Percentiles rank a stretch among this genome's conserved stretches.
phyloP scores from a whole-genome alignment of 2,329 filamentous ascomycete genomes.

The Monosporascus sp. region DNA sequence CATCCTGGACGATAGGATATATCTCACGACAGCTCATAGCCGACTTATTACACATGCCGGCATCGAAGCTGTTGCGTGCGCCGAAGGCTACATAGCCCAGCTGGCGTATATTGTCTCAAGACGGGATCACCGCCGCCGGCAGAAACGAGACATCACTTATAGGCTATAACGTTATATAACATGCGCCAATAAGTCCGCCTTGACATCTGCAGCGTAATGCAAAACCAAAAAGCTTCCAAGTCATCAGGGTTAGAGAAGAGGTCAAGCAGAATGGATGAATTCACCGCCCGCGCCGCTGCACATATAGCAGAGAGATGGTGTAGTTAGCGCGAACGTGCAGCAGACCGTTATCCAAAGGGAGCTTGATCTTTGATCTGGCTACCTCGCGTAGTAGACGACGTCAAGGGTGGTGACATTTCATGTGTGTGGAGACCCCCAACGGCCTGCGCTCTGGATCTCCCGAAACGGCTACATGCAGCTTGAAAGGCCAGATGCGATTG shows the following conservation, averaged over 20 bases:
- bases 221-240: background rate
- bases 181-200: too few species aligned
- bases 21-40: too few species aligned
- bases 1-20: too few species aligned
- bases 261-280: background rate
- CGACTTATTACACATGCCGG: too few species aligned
- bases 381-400: background rate
- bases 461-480: background rate
- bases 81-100: too few species aligned
- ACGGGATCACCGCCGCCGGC: background rate
- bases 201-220: too few species aligned
- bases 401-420: background rate
- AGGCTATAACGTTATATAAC: too few species aligned
- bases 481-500: background rate
- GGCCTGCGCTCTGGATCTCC: background rate
- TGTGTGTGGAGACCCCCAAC: background rate
- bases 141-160: background rate
- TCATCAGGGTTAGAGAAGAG: background rate
- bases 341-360: background rate
- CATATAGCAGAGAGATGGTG: background rate
- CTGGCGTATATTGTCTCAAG: background rate
- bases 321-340: background rate
- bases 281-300: background rate
- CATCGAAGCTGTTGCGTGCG: too few species aligned
- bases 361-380: background rate